Percentiles rank a stretch among this genome's conserved stretches.
phyloP scores from a whole-genome alignment of 225 moss, liverwort and hornwort species.

The Sphagnum tenellum region DNA sequence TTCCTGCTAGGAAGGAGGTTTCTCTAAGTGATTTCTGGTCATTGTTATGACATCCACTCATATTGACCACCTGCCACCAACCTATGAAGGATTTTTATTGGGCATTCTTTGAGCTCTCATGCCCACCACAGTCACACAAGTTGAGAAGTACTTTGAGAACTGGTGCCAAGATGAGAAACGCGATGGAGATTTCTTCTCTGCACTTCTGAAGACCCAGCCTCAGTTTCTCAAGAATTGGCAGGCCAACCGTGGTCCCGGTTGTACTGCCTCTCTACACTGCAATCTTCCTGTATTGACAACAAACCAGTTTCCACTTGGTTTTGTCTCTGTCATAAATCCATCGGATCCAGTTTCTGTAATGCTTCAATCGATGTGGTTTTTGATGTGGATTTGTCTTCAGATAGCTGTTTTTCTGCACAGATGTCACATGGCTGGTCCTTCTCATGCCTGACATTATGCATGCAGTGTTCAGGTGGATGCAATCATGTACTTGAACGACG shows the following conservation, averaged over 20 bases:
- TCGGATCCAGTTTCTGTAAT: too few relatives aligned
- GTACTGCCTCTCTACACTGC: conserved; percentile 78
- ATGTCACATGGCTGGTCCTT: background rate
- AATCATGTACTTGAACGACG: conserved; percentile 83
- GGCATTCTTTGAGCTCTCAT: too few relatives aligned
- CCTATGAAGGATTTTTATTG: too few relatives aligned
- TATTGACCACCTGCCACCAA: too few relatives aligned
- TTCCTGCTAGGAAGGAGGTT: too few relatives aligned
- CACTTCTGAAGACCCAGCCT: conserved; percentile 94
- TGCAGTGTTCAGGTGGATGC: conserved; percentile 61
- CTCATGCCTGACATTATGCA: background rate
- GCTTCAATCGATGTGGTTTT: too few relatives aligned
- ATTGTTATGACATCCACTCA: too few relatives aligned
- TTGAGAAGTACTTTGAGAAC: conserved; percentile 99
- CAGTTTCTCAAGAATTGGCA: conserved; percentile 97
- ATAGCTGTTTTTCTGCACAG: too few relatives aligned
- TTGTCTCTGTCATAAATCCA: too few relatives aligned
- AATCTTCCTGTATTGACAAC: background rate
- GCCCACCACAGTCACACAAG: too few relatives aligned
- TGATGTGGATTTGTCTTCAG: too few relatives aligned
- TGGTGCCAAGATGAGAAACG: conserved; percentile 99
- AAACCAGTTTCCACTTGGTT: background rate
- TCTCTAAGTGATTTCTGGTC: too few relatives aligned
- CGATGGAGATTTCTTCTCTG: conserved; percentile 94
- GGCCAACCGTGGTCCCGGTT: conserved; percentile 96